Conservation (phyloP, 2,329 filamentous ascomycete genomes). For the Curvularia hawaiiensis region DNA sequence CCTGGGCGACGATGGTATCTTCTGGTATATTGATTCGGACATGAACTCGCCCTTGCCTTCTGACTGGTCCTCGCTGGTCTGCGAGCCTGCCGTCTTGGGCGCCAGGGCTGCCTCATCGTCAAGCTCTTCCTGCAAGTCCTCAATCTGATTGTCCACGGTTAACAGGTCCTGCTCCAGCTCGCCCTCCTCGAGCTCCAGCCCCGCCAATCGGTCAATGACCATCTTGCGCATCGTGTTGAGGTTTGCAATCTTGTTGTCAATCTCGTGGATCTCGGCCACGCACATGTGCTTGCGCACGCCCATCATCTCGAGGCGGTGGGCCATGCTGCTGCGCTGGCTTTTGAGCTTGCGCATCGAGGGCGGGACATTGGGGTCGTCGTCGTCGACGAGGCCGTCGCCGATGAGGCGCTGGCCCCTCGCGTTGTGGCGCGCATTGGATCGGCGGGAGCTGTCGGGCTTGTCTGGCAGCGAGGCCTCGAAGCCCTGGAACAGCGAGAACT, state of each 20-base stretch:
- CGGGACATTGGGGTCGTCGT: conserved; percentile 59
- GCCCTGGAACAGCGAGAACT: conserved; percentile 94
- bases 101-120: conserved; percentile 56
- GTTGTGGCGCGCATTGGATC: conserved; percentile 67
- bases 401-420: conserved; percentile 80
- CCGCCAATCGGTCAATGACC: conserved; percentile 83
- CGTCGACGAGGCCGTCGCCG: conserved; percentile 63
- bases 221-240: conserved; percentile 91
- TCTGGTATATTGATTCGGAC: conserved; percentile 97
- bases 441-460: conserved; percentile 57
- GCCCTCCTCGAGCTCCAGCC: conserved; percentile 87
- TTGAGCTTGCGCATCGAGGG: conserved; percentile 75
- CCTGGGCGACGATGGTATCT: conserved; percentile 65
- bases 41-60: conserved; percentile 72
- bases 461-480: conserved; percentile 91
- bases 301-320: conserved; percentile 89
- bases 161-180: conserved; percentile 83
- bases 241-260: conserved; percentile 96
- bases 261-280: conserved; percentile 92
- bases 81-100: conserved; percentile 46
- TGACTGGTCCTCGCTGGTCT: conserved; percentile 58
- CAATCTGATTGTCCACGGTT: conserved; percentile 65
- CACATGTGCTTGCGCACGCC: conserved; percentile 96
- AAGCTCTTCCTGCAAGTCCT: conserved; percentile 65
- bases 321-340: conserved; percentile 78